Evolutionary conservation across 2,329 filamentous ascomycete genomes (phyloP), one percentile per base, ranked within the genome.

Genomic region (Pseudogymnoascus destructans): DNA sequence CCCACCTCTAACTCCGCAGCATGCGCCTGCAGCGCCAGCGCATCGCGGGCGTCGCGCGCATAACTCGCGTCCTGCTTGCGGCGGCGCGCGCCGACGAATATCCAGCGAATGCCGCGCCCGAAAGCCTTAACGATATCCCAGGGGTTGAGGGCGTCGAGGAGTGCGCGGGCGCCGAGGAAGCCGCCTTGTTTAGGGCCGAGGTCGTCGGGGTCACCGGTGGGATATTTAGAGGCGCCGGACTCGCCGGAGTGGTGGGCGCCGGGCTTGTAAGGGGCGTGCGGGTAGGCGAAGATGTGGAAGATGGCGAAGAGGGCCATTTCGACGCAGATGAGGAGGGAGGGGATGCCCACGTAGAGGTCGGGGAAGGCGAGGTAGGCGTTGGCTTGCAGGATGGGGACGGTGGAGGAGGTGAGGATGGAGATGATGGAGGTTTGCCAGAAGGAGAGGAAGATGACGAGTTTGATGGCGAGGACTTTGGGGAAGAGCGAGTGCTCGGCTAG

Each of bases 401-500:
- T 73, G 2, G 70, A 77, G 72, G 67, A 69, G 15, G 79, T 79
- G 17, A 86, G 72, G 60, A 85, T 75, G 17, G 77, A 81, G 63
- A 87, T 82, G 57, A 82, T 64, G 65, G 78, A 77, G 70, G 74
- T 76, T 68, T 95, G 89, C 89, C 89, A 95, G 71, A 95, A 95
- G 33, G 85, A 90, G 64, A 95, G 78, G 75, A 95, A 95, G 66
- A 95, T 89, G 67, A 95, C 89, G 25, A 95, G 78, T 72, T 95
- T 95, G 73, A 95, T 93, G 66, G 88, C 86, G 17, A 89, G 68
- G 23, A 95, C 83, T 71, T 95, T 95, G 63, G 92, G 71, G 63
- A 92, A 86, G 0, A 89, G 86, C 15, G 74, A 77, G 67, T 95
- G 81, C 58, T 84, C 78, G 6, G 78, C 76, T 23, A 95, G 77